A percentile compares a stretch with the other conserved stretches of the same genome.
These are phyloP conservation scores for Xerocomellus chrysenteron DNA, from an alignment of 768 basidiomycete genomes.

Conservation along the genomic window DNA sequence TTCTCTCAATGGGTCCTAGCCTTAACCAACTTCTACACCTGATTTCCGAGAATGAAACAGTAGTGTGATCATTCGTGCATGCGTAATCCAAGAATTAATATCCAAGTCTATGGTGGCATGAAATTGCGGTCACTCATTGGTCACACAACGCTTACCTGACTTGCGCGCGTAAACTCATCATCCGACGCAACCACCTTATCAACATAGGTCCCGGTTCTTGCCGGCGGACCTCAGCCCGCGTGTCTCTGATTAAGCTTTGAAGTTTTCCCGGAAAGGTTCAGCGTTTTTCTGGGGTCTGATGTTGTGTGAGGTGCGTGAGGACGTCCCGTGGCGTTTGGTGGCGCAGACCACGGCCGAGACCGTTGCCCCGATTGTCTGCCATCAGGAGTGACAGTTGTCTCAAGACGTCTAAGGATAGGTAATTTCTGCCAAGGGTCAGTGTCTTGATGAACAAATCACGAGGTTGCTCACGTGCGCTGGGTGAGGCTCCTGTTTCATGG, in stretches of 20 bases:
- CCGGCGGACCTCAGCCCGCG: slow-evolving; percentile 8
- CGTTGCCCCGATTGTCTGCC: slow-evolving; percentile 38
- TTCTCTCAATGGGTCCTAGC: background rate
- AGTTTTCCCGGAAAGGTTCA: slow-evolving; percentile 9
- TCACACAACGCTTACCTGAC: slow-evolving; percentile 9
- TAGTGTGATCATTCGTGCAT: slow-evolving; percentile 6
- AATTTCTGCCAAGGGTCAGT: slow-evolving; percentile 27
- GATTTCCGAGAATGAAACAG: slow-evolving; percentile 28
- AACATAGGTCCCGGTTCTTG: background rate
- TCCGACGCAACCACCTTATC: slow-evolving; percentile 6
- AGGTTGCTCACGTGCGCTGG: slow-evolving; percentile 18
- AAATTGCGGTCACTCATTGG: slow-evolving; percentile 7
- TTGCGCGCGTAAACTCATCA: slow-evolving; percentile 8
- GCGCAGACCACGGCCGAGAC: slow-evolving; percentile 28
- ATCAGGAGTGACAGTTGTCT: slow-evolving; percentile 48
- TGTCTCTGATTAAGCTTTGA: slow-evolving; percentile 10
- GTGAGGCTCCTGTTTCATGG: slow-evolving; percentile 29
- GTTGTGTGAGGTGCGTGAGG: slow-evolving; percentile 18
- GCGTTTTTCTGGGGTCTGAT: slow-evolving; percentile 20
- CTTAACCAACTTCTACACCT: slow-evolving; percentile 3
- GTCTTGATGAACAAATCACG: slow-evolving; percentile 7
- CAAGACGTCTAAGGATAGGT: slow-evolving; percentile 40
- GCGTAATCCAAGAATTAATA: slow-evolving; percentile 23
- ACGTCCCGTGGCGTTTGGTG: slow-evolving; percentile 18
- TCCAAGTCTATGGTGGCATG: slow-evolving; percentile 11